Evolutionary conservation across 2,329 filamentous ascomycete genomes (phyloP), one percentile per base, ranked within the genome.

Genomic region (Fusarium sp.): DNA sequence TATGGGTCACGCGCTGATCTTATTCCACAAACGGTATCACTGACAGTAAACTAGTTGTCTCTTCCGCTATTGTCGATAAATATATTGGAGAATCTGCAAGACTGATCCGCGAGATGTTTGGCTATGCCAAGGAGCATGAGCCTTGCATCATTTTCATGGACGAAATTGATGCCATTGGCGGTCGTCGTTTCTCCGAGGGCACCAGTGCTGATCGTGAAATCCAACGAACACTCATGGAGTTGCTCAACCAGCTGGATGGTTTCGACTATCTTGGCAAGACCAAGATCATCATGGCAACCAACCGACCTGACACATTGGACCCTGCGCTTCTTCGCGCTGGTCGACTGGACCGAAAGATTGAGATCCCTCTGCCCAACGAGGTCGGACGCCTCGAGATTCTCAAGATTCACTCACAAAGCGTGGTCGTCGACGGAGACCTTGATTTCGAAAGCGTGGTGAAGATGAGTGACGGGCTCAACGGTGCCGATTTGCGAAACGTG

Each of bases 71-170:
- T 79, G 96, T 99, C 72, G 97, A 99, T 88, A 99, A 99, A 84
- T 99, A 99, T 81, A 99, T 99, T 74, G 96, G 96, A 83, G 96
- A 99, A 85, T 99, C 96, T 16, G 96, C 96, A 41, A 92, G 97
- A 75, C 87, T 99, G 75, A 99, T 99, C 79, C 92, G 96, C 82
- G 96, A 99, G 84, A 99, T 99, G 97, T 99, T 99, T 80, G 97
- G 96, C 65, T 99, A 99, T 80, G 96, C 97, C 79, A 98, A 98
- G 85, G 97, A 99, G 83, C 96, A 99, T 83, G 96, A 99, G 84
- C 96, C 96, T 42, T 99, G 96, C 83, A 99, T 99, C 83, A 99
- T 99, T 85, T 99, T 99, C 89, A 99, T 99, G 96, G 97, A 99
- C 87, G 96, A 99, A 85, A 99, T 99, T 81, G 96, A 99, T 81